Conservation (phyloP, 1,139 yeast species). For the Eremothecium coryli region DNA sequence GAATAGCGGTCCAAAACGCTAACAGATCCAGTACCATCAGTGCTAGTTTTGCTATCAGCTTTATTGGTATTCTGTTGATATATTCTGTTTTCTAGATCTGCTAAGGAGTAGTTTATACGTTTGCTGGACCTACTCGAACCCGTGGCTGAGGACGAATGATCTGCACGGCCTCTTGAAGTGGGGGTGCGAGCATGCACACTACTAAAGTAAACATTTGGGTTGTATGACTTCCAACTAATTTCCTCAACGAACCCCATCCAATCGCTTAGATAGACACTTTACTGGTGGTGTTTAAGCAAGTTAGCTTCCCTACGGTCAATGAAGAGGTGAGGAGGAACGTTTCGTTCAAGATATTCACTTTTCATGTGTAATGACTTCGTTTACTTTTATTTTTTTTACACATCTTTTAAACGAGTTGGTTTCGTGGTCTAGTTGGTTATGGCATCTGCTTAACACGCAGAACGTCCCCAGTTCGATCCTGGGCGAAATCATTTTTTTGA, state of each 20-base stretch:
- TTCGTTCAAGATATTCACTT: no score
- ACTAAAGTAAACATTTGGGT: constrained; percentile 29
- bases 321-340: no score
- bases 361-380: no score
- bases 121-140: constrained; percentile 14
- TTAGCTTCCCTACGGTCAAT: no score
- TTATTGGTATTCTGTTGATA: constrained; percentile 14
- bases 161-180: constrained; percentile 13
- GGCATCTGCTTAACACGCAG: constrained; percentile 99
- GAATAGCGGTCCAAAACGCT: constrained; percentile 21
- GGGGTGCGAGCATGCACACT: constrained; percentile 22
- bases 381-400: no score
- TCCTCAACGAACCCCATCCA: constrained; percentile 26
- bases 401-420: no score
- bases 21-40: constrained; percentile 6
- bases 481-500: constrained; percentile 72
- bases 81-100: constrained; percentile 28
- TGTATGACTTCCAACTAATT: constrained; percentile 27
- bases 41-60: background rate
- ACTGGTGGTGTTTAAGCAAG: no score
- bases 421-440: constrained; percentile 97
- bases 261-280: background rate
- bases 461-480: constrained; percentile 99
- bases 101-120: constrained; percentile 30
- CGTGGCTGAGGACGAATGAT: constrained; percentile 11